Base-by-base conservation (phyloP, 2,329 filamentous ascomycete species). In the Meredithiella fracta region DNA sequence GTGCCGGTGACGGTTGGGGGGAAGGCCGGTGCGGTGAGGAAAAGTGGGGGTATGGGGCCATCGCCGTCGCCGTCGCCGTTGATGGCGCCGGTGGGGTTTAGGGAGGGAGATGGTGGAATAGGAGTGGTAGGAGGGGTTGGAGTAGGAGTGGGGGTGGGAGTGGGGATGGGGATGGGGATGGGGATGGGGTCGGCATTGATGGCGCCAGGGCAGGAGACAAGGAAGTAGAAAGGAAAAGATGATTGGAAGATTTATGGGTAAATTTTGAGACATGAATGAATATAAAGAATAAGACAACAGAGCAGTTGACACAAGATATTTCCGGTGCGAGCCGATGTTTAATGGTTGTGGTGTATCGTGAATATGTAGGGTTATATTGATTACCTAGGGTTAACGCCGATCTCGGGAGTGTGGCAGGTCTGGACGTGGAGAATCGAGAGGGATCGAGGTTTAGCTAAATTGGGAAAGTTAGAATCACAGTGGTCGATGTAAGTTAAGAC, bases 1-100 rank as follows among this genome's bases (percentile, higher is more conserved):
- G 80, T 78, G 7, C 75, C 78, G 25, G 38, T 34, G 20, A 37
- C 34, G 23, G 29, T 38, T 20, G 38, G 38, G 22, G 20, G 15
- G 17, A 14, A 23, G 23, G n/a, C 50, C 14, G 34, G 50, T n/a
- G 50, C 50, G 9, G 50, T 22, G 44, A 22, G 29, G 11, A 34
- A 26, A 17, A 52, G 23, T 8, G 9, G 11, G n/a, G 50, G 25
- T 20, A 31, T 17, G 17, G 34, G 34, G 31, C 25, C 29, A 6
- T 52, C 31, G 14, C 29, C 50, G 75, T 52, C 31, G 14, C 29
- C 50, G 75, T 52, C 68, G 67, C 55, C 47, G 37, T n/a, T 42
- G 40, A 51, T 51, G 54, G 22, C 47, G 5, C 47, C 68, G 70
- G 1, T 67, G 69, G 53, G 50, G 15, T 52, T 52, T 17, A 26